A percentile compares a stretch with the other conserved stretches of the same genome.
phyloP scores from a whole-genome alignment of 306 rosid genomes.

The Castanea sativa region DNA sequence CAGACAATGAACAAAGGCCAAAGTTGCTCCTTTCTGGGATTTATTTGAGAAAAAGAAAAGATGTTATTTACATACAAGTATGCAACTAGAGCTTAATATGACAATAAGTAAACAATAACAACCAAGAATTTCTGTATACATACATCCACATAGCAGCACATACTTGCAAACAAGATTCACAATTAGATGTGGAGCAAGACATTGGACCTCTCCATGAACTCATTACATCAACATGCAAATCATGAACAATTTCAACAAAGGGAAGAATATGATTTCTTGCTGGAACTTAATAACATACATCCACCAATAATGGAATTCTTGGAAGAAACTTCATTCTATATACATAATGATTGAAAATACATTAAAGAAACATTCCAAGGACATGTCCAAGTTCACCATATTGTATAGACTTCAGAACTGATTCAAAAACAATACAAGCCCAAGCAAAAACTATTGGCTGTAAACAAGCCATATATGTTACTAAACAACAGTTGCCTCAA shows the following conservation, averaged over 20 bases:
- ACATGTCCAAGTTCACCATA: slow-evolving; percentile 11
- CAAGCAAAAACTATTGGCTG: background rate
- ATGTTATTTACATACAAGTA: slow-evolving; percentile 37
- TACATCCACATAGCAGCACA: background rate
- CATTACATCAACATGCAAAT: background rate
- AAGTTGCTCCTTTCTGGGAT: background rate
- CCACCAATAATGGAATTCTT: background rate
- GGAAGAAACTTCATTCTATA: slow-evolving; percentile 9
- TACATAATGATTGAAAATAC: slow-evolving; percentile 16
- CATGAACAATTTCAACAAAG: background rate
- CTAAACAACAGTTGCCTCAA: slow-evolving; percentile 37
- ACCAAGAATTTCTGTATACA: background rate
- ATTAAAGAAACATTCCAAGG: slow-evolving; percentile 1
- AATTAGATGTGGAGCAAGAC: background rate
- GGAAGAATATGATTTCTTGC: background rate
- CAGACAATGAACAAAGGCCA: background rate
- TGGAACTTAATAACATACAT: background rate
- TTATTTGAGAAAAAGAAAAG: background rate
- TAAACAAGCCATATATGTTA: slow-evolving; percentile 7
- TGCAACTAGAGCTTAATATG: slow-evolving; percentile 18
- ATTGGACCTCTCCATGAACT: too few relatives aligned
- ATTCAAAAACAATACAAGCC: slow-evolving; percentile 4
- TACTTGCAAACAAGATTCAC: background rate
- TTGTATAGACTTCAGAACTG: slow-evolving; percentile 4
- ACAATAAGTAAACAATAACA: background rate